Evolutionary conservation across 192 early-diverging fungal genomes (phyloP), one percentile per base, ranked within the genome.

Genomic region (Hyaloraphidium curvatum): DNA sequence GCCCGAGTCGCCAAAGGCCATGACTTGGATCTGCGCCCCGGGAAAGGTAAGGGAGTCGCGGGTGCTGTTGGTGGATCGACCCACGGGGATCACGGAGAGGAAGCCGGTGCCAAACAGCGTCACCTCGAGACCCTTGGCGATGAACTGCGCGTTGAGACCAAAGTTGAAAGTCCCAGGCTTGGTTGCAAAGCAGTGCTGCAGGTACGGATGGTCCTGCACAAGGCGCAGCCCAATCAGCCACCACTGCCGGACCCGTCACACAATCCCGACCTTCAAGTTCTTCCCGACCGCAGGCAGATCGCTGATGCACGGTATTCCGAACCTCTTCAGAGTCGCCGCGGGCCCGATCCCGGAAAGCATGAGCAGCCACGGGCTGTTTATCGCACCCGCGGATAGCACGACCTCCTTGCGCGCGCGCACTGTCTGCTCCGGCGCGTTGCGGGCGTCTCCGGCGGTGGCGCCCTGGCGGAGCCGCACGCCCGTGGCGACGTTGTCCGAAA

Each of bases 311-410:
- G 60, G 66, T 9, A 57, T 51, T 9, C 43, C 43, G 23, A 57
- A n/a, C 14, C 7, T 4, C 7, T 26, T 11, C 5, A 57, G 40
- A 28, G 7, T 51, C 2, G 41, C 40, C 22, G 55, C 50, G 40
- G 40, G 33, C 1, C 68, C 68, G 31, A 70, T 67, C 0, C 68
- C 68, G 5, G 66, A 68, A 13, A 59, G 51, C n/a, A 64, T 55
- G 21, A 70, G 59, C 4, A 70, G 30, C 0, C 23, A 21, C 1
- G 68, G 68, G 3, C 63, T 58, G 13, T 52, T 27, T 17, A 68
- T 51, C 2, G 58, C 58, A 14, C 68, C 68, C 0, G 58, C 59
- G 27, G 62, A 61, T n/a, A 70, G 55, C 2, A 70, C 40, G 9
- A 70, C 66, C 22, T 71, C 68, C 23, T 48, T 48, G 7, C 43